Evolutionary conservation across 192 early-diverging fungal species (phyloP), one percentile per base, ranked within the genome.

Genomic region (Entophlyctis luteolus): DNA sequence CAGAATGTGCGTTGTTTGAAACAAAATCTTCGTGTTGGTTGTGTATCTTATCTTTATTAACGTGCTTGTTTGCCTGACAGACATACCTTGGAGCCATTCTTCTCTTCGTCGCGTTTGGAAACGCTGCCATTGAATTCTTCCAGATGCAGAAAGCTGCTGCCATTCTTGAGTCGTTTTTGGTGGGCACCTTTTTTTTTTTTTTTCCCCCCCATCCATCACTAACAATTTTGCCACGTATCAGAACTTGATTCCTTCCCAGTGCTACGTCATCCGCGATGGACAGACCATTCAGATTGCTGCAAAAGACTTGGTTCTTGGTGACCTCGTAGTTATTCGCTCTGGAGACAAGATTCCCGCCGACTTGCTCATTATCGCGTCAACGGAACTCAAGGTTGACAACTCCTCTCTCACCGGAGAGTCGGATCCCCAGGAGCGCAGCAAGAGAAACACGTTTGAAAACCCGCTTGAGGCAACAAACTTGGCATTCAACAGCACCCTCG

Each of bases 121-220:
- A 98, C 72, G 91, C 95, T 1, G 79, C 76, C 33, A 92, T 98
- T 71, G 95, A 98, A 73, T 96, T 93, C 74, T 90, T 88, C 67
- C 95, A 98, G 78, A 75, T 84, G 54, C 91, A 90, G 75, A 98
- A 98, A 77, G 88, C 90, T 32, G 86, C 88, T 27, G 90, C 91
- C 35, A 87, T 93, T 49, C 75, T 98, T 34, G 91, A 94, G 35
- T 93, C 93, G 4, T 91, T 98, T 81, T 71, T 95, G 74, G 82
- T 84, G 65, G 4, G 70, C 90, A 2, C 88, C 91, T 93, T 47
- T n/a, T n/a, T n/a, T n/a, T n/a, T n/a, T n/a, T n/a, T n/a, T n/a
- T n/a, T n/a, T n/a, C n/a, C n/a, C n/a, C n/a, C n/a, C n/a, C n/a
- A n/a, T n/a, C n/a, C n/a, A n/a, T n/a, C n/a, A n/a, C n/a, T n/a